Conservation (phyloP, 2,329 filamentous ascomycete species). For the Epichloe sibirici region DNA sequence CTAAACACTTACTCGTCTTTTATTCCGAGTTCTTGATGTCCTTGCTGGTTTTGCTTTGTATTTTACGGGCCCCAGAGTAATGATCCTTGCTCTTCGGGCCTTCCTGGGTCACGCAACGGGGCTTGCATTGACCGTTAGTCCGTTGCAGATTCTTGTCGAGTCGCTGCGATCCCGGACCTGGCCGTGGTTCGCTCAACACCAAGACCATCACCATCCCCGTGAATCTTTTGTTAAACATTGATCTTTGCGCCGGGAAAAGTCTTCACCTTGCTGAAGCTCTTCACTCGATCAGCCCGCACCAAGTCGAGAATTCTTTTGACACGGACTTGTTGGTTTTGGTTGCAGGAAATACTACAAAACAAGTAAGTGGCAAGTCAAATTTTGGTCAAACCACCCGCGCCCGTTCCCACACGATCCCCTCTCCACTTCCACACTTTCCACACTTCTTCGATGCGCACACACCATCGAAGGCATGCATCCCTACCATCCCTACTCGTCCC, state of each 20-base stretch:
- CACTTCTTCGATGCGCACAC: not conserved
- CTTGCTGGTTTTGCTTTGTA: not conserved
- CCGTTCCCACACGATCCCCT: not conserved
- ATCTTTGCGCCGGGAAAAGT: not conserved
- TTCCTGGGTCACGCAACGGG: not conserved
- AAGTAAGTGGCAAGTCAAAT: not conserved
- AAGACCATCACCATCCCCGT: no score
- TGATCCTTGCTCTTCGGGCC: constrained; percentile 4
- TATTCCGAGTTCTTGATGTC: no score
- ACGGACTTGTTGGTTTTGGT: not conserved
- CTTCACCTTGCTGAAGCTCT: not conserved
- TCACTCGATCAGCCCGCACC: not conserved
- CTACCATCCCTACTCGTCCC: not conserved
- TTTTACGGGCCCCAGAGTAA: not conserved
- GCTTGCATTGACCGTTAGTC: not conserved
- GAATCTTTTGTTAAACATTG: not conserved
- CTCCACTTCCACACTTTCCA: not conserved
- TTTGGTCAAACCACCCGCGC: not conserved
- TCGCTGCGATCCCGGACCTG: not conserved
- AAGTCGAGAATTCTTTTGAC: not conserved
- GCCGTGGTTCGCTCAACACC: not conserved
- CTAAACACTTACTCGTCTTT: no score
- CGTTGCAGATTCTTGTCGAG: not conserved
- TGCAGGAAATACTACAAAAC: not conserved
- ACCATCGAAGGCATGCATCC: not conserved